Evolutionary conservation across 495 filamentous ascomycete genomes (phyloP).

Genomic region (Neurospora sp.): DNA sequence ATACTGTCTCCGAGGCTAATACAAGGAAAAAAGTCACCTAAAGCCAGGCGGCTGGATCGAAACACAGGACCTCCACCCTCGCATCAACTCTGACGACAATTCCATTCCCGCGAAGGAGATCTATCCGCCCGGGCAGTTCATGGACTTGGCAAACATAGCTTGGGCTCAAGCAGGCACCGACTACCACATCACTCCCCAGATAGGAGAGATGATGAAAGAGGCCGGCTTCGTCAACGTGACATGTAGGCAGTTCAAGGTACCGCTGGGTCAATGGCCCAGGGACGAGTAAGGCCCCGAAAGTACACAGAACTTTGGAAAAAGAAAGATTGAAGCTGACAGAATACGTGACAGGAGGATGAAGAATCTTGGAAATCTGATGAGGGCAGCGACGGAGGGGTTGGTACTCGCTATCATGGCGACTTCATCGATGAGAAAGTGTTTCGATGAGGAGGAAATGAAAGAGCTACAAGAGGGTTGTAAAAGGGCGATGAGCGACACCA

Average conservation of each 20-base stretch:
- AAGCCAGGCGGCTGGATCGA: conserved; percentile 45
- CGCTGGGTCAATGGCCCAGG: conserved; percentile 47
- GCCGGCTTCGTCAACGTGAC: conserved; percentile 51
- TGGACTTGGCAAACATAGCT: conserved; percentile 16
- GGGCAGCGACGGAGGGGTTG: conserved; percentile 28
- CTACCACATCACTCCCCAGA: conserved; percentile 36
- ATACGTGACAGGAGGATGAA: conserved; percentile 1
- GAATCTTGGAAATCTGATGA: conserved; percentile 26
- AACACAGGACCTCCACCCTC: conserved; percentile 35
- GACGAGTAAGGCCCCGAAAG: conserved; percentile 10
- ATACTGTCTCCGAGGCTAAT: not conserved
- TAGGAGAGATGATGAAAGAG: conserved; percentile 35
- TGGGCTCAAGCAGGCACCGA: conserved; percentile 26
- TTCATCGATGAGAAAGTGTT: not conserved
- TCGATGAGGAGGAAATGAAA: conserved; percentile 36
- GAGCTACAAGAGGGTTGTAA: conserved; percentile 42
- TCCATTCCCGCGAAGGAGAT: conserved; percentile 15
- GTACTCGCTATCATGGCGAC: conserved; percentile 45
- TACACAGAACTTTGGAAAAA: not conserved
- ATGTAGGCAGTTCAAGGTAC: conserved; percentile 39
- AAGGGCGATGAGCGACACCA: conserved; percentile 41
- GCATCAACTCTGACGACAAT: conserved; percentile 30
- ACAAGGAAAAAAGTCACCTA: conserved; percentile 11
- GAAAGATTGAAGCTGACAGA: not conserved
- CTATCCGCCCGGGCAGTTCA: conserved; percentile 21